Evolutionary conservation across 2,329 filamentous ascomycete species (phyloP).

Genomic region (Pseudocercospora macadamiae): DNA sequence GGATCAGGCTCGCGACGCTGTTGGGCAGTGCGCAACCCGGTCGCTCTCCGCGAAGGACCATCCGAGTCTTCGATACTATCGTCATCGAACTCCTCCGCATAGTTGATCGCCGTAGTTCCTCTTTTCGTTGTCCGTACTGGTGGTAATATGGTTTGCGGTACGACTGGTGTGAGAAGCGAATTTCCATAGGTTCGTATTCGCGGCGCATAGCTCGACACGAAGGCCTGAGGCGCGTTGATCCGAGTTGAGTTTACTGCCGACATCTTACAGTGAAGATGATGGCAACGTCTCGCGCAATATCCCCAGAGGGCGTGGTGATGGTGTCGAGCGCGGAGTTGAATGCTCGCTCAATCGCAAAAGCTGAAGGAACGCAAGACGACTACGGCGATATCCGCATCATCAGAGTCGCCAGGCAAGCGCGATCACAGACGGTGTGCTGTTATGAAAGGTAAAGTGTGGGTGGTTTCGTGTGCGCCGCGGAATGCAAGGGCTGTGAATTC

Average conservation of each 20-base stretch:
- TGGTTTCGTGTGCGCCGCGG: background rate
- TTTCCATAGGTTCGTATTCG: slow-evolving; percentile 89
- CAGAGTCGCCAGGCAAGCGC: slow-evolving; percentile 23
- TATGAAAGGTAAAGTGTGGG: background rate
- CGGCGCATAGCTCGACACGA: slow-evolving; percentile 88
- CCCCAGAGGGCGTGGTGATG: background rate
- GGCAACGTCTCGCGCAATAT: slow-evolving; percentile 18
- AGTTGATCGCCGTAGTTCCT: slow-evolving; percentile 95
- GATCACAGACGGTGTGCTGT: background rate
- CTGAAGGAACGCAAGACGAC: slow-evolving; percentile 1
- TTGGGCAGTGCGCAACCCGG: slow-evolving; percentile 79
- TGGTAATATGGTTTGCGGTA: slow-evolving; percentile 69
- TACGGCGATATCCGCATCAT: slow-evolving; percentile 29
- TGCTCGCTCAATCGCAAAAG: slow-evolving; percentile 16
- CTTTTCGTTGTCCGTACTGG: slow-evolving; percentile 90
- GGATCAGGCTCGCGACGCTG: slow-evolving; percentile 66
- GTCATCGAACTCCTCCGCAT: slow-evolving; percentile 93
- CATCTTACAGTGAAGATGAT: slow-evolving; percentile 6
- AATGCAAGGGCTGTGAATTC: slow-evolving; percentile 1
- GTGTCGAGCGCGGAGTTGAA: background rate
- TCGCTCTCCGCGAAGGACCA: slow-evolving; percentile 64
- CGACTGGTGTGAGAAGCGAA: slow-evolving; percentile 82
- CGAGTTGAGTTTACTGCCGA: slow-evolving; percentile 35
- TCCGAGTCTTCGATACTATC: slow-evolving; percentile 77
- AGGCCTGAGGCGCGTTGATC: slow-evolving; percentile 73